Conservation (phyloP, 495 filamentous ascomycete genomes). For the Aspergillus heteromorphus region DNA sequence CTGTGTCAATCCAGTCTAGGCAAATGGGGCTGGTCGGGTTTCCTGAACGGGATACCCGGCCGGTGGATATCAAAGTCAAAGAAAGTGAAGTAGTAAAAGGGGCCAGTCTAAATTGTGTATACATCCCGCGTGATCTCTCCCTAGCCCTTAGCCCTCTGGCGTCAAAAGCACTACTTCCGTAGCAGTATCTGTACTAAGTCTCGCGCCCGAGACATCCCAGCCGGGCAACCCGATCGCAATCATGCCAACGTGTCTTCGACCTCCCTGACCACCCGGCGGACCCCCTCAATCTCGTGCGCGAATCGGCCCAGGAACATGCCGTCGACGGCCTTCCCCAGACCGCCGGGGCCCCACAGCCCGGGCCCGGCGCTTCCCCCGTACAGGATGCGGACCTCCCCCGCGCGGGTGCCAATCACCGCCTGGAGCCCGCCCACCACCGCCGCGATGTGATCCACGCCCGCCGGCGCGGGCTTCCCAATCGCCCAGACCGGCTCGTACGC, state of each 20-base stretch:
- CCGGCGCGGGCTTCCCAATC: slow-evolving; percentile 71
- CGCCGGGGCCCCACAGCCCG: slow-evolving; percentile 57
- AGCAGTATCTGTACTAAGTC: not conserved
- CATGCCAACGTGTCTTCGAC: slow-evolving; percentile 45
- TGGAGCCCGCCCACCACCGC: slow-evolving; percentile 61
- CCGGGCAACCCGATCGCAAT: not conserved
- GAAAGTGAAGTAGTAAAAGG: not conserved
- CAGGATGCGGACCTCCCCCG: slow-evolving; percentile 56
- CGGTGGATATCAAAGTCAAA: not conserved
- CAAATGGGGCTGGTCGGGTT: not conserved
- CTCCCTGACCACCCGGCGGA: slow-evolving; percentile 63
- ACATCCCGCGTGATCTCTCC: not conserved
- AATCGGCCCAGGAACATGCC: slow-evolving; percentile 80
- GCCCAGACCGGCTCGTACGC: slow-evolving; percentile 92
- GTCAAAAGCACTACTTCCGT: no score
- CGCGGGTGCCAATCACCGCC: slow-evolving; percentile 32
- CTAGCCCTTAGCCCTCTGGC: no score
- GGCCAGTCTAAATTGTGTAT: not conserved
- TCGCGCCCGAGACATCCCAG: not conserved
- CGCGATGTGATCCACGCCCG: slow-evolving; percentile 63
- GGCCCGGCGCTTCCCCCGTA: slow-evolving; percentile 80
- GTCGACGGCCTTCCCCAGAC: slow-evolving; percentile 63
- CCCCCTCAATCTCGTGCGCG: slow-evolving; percentile 65
- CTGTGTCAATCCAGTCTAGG: not conserved
- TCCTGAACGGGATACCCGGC: not conserved